phyloP scores from a whole-genome alignment of 768 basidiomycete species.

The Rhizopogon roseolus region DNA sequence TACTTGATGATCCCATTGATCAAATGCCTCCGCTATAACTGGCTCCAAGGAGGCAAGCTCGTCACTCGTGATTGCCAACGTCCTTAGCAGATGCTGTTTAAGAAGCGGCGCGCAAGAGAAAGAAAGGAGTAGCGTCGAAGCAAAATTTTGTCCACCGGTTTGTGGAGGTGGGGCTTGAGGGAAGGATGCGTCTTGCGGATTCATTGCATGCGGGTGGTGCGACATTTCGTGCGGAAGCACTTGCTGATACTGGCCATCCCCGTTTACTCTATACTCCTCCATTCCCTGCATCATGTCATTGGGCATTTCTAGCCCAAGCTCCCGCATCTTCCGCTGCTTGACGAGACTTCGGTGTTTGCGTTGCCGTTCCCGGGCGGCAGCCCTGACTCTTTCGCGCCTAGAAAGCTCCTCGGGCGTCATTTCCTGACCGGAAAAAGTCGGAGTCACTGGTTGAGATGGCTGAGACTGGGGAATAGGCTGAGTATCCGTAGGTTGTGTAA shows the following conservation, averaged over 20 bases:
- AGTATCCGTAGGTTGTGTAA: conserved; percentile 28
- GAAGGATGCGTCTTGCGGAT: conserved; percentile 56
- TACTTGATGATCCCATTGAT: conserved; percentile 82
- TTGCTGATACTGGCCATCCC: conserved; percentile 34
- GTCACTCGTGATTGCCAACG: conserved; percentile 70
- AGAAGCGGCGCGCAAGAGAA: conserved; percentile 71
- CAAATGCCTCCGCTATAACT: conserved; percentile 79
- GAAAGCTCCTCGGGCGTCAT: conserved; percentile 61
- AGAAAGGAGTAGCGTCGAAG: conserved; percentile 70
- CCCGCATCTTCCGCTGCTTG: conserved; percentile 77
- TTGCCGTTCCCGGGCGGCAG: conserved; percentile 76
- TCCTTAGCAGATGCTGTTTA: conserved; percentile 71
- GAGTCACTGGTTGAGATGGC: conserved; percentile 20
- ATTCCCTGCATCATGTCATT: conserved; percentile 62
- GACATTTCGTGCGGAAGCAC: conserved; percentile 32
- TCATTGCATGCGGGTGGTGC: conserved; percentile 26
- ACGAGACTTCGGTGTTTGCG: conserved; percentile 76
- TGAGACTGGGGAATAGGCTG: conserved; percentile 29
- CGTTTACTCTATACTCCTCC: conserved; percentile 61
- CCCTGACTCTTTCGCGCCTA: conserved; percentile 66
- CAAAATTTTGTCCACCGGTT: conserved; percentile 72
- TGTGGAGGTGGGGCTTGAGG: conserved; percentile 45
- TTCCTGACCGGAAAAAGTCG: conserved; percentile 24
- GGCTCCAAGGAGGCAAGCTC: conserved; percentile 77
- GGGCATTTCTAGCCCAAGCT: conserved; percentile 79